Percentiles rank a stretch among this genome's conserved stretches.
Conservation (phyloP, 139 green algal species). For the Chlamydomonas sphaeroides region DNA sequence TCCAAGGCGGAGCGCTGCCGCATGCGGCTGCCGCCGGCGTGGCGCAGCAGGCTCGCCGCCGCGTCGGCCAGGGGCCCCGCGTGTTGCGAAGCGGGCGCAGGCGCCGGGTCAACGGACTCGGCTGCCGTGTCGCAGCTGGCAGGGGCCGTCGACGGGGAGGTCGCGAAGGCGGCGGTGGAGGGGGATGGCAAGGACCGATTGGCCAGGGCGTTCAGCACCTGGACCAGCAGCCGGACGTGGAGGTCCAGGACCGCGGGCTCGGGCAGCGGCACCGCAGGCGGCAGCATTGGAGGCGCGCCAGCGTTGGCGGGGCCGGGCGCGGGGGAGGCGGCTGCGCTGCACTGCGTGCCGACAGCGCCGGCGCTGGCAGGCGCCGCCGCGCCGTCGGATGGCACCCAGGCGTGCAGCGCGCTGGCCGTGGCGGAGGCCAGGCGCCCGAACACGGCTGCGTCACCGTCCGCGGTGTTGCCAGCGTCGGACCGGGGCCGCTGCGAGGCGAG, state of each 20-base stretch:
- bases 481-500: neutral
- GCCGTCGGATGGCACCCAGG: constrained; percentile 1
- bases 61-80: neutral
- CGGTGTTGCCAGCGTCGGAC: too few species aligned
- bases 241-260: neutral
- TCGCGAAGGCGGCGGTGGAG: neutral
- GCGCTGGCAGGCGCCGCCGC: neutral
- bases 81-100: too few species aligned
- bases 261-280: neutral
- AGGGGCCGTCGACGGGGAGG: too few species aligned
- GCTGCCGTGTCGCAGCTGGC: too few species aligned
- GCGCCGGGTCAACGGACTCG: too few species aligned
- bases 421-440: neutral
- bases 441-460: too few species aligned
- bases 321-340: neutral
- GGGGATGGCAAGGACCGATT: neutral
- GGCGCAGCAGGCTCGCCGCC: constrained; percentile 12
- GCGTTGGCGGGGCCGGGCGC: neutral
- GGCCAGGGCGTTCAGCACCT: neutral
- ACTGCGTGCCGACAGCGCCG: neutral
- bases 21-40: neutral
- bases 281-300: too few species aligned
- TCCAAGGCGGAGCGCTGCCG: neutral
- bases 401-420: neutral
- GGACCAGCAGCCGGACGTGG: constrained; percentile 1